These are phyloP conservation scores for Daldinia bambusicola DNA, from an alignment of 495 filamentous ascomycete species.

Conservation along the genomic window DNA sequence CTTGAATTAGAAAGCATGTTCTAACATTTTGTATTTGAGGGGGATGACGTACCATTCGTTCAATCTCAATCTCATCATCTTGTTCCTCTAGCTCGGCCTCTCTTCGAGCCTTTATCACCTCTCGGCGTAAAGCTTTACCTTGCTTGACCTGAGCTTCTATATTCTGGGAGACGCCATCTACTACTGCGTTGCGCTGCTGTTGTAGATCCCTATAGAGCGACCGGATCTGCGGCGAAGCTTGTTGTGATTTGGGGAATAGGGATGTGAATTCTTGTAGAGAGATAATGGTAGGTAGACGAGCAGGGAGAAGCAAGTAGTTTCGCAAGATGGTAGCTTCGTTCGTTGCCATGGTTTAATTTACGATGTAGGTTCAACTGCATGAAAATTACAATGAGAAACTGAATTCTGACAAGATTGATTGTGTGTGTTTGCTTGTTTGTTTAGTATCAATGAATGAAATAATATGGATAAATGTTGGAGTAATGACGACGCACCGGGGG, in stretches of 20 bases:
- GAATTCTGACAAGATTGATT: constrained; percentile 10
- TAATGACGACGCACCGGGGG: constrained; percentile 28
- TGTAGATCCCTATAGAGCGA: constrained; percentile 84
- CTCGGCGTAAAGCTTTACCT: constrained; percentile 70
- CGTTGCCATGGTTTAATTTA: constrained; percentile 66
- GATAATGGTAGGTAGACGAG: constrained; percentile 75
- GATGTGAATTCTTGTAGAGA: constrained; percentile 78
- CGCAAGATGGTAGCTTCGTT: constrained; percentile 76
- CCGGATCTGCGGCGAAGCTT: constrained; percentile 75
- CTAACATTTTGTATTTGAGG: background rate
- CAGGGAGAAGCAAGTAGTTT: constrained; percentile 80
- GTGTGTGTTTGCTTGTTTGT: background rate
- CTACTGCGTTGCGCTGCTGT: constrained; percentile 71
- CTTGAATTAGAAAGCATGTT: constrained; percentile 5
- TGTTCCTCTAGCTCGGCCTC: constrained; percentile 65
- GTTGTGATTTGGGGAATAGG: constrained; percentile 76
- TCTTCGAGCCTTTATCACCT: constrained; percentile 65
- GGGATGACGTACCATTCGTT: constrained; percentile 68
- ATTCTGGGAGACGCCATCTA: constrained; percentile 72
- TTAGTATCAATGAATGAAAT: background rate
- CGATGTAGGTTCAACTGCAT: background rate
- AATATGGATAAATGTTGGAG: background rate
- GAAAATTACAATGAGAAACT: background rate
- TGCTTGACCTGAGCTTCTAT: constrained; percentile 73
- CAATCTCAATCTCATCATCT: constrained; percentile 75